Conservation (phyloP, 176 grass and related monocot species). For the Ampelocalamus luodianensis region DNA sequence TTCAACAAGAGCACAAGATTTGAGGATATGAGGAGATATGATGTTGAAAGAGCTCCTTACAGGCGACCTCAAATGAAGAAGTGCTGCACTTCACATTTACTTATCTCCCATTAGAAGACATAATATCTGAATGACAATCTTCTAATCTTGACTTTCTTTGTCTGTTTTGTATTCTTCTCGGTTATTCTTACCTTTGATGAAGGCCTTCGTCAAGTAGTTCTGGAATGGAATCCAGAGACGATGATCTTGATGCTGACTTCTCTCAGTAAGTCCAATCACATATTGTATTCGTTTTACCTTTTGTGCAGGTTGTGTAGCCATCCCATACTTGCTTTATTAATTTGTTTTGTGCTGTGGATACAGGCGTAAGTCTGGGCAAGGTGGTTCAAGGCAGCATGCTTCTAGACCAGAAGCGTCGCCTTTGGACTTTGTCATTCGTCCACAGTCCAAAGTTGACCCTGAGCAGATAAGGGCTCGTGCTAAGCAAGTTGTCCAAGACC, state of each 20-base stretch:
- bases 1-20: constrained; percentile 98
- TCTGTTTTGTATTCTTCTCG: constrained; percentile 20
- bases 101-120: neutral
- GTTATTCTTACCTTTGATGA: constrained; percentile 25
- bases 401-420: constrained; percentile 90
- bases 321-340: neutral
- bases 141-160: constrained; percentile 30
- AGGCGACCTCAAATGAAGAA: constrained; percentile 73
- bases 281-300: constrained; percentile 1
- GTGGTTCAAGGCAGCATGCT: constrained; percentile 74
- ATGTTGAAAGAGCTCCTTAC: constrained; percentile 78
- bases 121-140: neutral
- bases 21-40: constrained; percentile 88
- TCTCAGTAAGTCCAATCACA: constrained; percentile 71
- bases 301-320: neutral
- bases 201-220: constrained; percentile 75
- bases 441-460: constrained; percentile 88
- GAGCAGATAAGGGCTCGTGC: constrained; percentile 77
- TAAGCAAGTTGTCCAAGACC: constrained; percentile 82
- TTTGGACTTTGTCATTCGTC: constrained; percentile 89
- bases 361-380: constrained; percentile 64
- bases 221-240: constrained; percentile 71
- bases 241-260: constrained; percentile 88
- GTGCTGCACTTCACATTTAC: constrained; percentile 15
- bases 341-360: constrained; percentile 17